Evolutionary conservation across 352 stramenopile species (phyloP).

Genomic region (Phytophthora hibernalis): DNA sequence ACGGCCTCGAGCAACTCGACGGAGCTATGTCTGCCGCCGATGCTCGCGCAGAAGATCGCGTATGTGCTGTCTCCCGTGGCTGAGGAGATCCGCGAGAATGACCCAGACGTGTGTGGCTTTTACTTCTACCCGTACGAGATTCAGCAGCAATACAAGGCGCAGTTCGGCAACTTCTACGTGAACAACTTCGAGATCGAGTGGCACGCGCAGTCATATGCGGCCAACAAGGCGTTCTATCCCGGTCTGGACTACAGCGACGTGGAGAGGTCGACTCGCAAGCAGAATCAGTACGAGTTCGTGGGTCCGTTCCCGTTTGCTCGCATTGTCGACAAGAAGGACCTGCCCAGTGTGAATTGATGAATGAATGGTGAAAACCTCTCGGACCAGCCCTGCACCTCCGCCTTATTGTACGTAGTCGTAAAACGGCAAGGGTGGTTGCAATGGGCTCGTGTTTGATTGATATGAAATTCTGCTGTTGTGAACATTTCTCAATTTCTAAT

Average conservation of each 20-base stretch:
- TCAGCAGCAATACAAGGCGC: slow-evolving; percentile 56
- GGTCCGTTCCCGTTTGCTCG: slow-evolving; percentile 75
- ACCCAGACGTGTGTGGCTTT: slow-evolving; percentile 72
- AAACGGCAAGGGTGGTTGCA: no score
- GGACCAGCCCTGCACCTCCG: no score
- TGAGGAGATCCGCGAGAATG: slow-evolving; percentile 60
- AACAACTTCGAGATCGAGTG: slow-evolving; percentile 79
- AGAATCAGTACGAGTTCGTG: slow-evolving; percentile 72
- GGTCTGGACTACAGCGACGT: slow-evolving; percentile 70
- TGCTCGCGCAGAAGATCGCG: slow-evolving; percentile 64
- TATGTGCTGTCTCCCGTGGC: slow-evolving; percentile 63
- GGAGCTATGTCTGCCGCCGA: slow-evolving; percentile 68
- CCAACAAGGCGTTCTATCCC: slow-evolving; percentile 58
- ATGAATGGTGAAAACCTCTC: no score
- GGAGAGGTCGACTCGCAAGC: slow-evolving; percentile 62
- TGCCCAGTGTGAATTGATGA: slow-evolving; percentile 16
- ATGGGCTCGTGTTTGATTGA: no score
- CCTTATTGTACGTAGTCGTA: no score
- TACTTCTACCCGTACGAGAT: slow-evolving; percentile 84
- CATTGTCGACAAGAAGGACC: slow-evolving; percentile 54
- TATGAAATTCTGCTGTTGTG: no score
- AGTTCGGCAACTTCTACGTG: slow-evolving; percentile 75
- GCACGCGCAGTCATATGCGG: slow-evolving; percentile 69
- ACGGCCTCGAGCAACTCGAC: slow-evolving; percentile 46
- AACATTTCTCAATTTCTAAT: no score